These are phyloP conservation scores for Westerdykella aurantiaca DNA, from an alignment of 2,329 filamentous ascomycete genomes.

Conservation along the genomic window DNA sequence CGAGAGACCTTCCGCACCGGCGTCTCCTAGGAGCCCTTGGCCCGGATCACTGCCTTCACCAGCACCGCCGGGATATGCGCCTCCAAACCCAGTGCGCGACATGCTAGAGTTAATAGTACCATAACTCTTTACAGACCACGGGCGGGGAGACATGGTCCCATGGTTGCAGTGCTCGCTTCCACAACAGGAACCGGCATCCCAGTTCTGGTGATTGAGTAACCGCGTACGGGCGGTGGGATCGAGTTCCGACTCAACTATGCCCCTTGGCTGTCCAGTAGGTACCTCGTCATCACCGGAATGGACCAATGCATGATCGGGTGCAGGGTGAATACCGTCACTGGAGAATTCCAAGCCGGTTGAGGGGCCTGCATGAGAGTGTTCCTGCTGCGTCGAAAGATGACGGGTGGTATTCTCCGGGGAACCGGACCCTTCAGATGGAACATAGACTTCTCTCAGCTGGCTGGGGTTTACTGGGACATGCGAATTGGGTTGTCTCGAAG, in stretches of 20 bases:
- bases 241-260: slow-evolving; percentile 20
- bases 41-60: slow-evolving; percentile 29
- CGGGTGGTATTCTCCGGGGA: slow-evolving; percentile 38
- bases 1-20: slow-evolving; percentile 42
- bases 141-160: slow-evolving; percentile 69
- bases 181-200: slow-evolving; percentile 27
- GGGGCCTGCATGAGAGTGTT: background rate
- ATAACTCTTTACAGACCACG: slow-evolving; percentile 49
- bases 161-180: slow-evolving; percentile 54
- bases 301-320: slow-evolving; percentile 26
- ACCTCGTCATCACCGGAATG: slow-evolving; percentile 21
- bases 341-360: slow-evolving; percentile 19
- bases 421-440: slow-evolving; percentile 37
- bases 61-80: slow-evolving; percentile 30
- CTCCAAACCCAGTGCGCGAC: slow-evolving; percentile 33
- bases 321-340: slow-evolving; percentile 28
- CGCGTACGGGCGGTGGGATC: slow-evolving; percentile 36
- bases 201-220: slow-evolving; percentile 35
- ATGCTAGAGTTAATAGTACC: slow-evolving; percentile 45
- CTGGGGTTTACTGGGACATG: slow-evolving; percentile 34
- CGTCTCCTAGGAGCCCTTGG: slow-evolving; percentile 39
- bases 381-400: too few relatives aligned
- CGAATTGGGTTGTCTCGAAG: background rate
- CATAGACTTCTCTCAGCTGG: slow-evolving; percentile 40
- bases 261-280: slow-evolving; percentile 10